These are phyloP conservation scores for Trichophyton benhamiae DNA, from an alignment of 2,329 filamentous ascomycete species.

Conservation along the genomic window DNA sequence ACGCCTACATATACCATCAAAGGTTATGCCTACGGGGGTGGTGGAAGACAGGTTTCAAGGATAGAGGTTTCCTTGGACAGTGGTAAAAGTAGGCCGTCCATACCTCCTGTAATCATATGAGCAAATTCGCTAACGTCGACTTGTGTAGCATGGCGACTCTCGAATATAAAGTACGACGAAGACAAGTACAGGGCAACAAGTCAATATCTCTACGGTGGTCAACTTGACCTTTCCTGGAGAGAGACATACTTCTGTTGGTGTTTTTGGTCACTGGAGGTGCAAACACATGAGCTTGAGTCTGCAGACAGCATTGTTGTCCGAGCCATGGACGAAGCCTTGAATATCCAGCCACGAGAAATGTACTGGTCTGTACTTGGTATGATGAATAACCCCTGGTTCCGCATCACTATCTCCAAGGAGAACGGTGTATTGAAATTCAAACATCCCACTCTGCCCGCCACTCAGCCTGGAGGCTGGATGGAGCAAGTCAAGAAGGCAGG, in stretches of 20 bases:
- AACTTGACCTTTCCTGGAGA: slow-evolving; percentile 67
- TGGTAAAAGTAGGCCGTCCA: slow-evolving; percentile 44
- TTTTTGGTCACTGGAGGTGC: slow-evolving; percentile 69
- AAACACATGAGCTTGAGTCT: slow-evolving; percentile 47
- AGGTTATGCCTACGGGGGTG: slow-evolving; percentile 82
- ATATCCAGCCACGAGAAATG: slow-evolving; percentile 79
- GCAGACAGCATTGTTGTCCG: slow-evolving; percentile 67
- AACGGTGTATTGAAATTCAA: slow-evolving; percentile 59
- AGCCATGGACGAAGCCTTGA: slow-evolving; percentile 83
- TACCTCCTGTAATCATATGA: neutral
- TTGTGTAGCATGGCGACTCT: slow-evolving; percentile 53
- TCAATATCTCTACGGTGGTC: slow-evolving; percentile 58
- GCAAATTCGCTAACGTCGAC: neutral
- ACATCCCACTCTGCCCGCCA: slow-evolving; percentile 71
- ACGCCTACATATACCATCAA: slow-evolving; percentile 50
- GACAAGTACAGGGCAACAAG: slow-evolving; percentile 62
- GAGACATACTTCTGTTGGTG: slow-evolving; percentile 84
- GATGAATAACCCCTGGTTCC: slow-evolving; percentile 97
- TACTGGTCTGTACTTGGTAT: slow-evolving; percentile 92
- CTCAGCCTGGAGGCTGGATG: slow-evolving; percentile 83
- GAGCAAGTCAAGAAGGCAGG: slow-evolving; percentile 73
- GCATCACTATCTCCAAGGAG: slow-evolving; percentile 63
- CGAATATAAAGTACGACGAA: slow-evolving; percentile 70
- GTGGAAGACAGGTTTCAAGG: slow-evolving; percentile 68
- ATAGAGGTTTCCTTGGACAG: slow-evolving; percentile 76